phyloP scores from a whole-genome alignment of 257 asterid genomes.

The Capsicum rhomboideum region DNA sequence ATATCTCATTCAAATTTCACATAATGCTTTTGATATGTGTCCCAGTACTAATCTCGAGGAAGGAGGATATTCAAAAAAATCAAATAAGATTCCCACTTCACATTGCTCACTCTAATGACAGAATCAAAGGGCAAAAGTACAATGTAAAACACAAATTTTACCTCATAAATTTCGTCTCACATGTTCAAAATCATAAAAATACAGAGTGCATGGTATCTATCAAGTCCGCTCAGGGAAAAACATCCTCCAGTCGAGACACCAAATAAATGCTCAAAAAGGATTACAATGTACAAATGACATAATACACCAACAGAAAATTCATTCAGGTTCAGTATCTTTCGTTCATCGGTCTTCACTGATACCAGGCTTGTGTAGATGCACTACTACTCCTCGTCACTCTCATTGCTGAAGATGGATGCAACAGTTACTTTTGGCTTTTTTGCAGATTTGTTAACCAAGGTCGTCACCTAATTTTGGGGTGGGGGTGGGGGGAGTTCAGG shows the following conservation, averaged over 20 bases:
- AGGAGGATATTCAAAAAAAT: too few species aligned
- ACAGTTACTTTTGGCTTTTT: conserved; percentile 72
- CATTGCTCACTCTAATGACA: too few species aligned
- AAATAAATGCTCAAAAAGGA: not conserved
- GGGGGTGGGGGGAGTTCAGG: not conserved
- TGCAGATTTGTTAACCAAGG: conserved; percentile 24
- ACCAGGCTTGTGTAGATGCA: not conserved
- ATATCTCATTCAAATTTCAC: too few species aligned
- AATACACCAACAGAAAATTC: not conserved
- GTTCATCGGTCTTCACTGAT: not conserved
- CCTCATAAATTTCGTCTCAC: not conserved
- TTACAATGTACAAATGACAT: not conserved
- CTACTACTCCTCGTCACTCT: conserved; percentile 71
- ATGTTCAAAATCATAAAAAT: not conserved
- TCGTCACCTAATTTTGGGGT: conserved; percentile 35
- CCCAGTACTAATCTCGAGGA: too few species aligned
- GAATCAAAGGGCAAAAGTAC: not conserved
- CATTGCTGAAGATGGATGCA: conserved; percentile 65
- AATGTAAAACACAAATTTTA: not conserved
- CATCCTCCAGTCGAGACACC: not conserved
- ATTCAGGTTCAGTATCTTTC: not conserved
- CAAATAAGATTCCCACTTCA: too few species aligned
- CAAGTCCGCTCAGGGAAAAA: not conserved
- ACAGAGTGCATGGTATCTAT: not conserved
- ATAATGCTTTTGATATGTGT: too few species aligned